A percentile compares a stretch with the other conserved stretches of the same genome.
These are phyloP conservation scores for Suillus brevipes DNA, from an alignment of 768 basidiomycete species.

Conservation along the genomic window DNA sequence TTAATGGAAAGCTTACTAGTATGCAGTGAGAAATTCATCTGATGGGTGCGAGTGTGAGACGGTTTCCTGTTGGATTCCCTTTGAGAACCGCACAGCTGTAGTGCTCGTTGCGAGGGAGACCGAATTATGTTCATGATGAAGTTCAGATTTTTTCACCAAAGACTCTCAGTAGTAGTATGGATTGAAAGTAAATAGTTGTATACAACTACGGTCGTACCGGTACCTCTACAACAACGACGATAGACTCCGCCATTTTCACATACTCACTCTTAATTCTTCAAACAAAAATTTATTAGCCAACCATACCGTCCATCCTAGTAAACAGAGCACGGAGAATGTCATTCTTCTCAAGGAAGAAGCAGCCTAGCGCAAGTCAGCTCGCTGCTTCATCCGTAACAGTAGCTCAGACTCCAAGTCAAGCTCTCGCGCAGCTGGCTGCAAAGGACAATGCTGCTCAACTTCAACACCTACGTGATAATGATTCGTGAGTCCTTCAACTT, in stretches of 20 bases:
- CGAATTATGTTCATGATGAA: neutral
- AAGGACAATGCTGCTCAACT: conserved; percentile 31
- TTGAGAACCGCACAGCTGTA: neutral
- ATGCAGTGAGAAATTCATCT: neutral
- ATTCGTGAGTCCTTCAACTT: conserved; percentile 35
- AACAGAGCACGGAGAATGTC: conserved; percentile 77
- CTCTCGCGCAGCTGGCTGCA: conserved; percentile 56
- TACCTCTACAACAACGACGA: neutral
- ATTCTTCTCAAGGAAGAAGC: conserved; percentile 91
- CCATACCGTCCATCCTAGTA: conserved; percentile 70
- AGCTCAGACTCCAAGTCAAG: conserved; percentile 65
- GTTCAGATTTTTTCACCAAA: neutral
- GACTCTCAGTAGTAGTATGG: neutral
- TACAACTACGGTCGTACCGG: neutral
- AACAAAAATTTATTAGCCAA: conserved; percentile 30
- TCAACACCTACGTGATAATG: conserved; percentile 21
- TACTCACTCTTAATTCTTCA: conserved; percentile 7
- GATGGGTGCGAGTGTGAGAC: neutral
- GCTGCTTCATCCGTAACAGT: conserved; percentile 50
- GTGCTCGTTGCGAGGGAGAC: neutral
- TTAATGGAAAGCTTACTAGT: neutral
- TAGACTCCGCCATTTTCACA: neutral
- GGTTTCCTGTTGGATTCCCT: neutral
- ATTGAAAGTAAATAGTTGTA: neutral
- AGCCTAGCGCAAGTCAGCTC: conserved; percentile 50